Evolutionary conservation across 345 rosid genomes (phyloP).

Genomic region (Arabidopsis arenosa): DNA sequence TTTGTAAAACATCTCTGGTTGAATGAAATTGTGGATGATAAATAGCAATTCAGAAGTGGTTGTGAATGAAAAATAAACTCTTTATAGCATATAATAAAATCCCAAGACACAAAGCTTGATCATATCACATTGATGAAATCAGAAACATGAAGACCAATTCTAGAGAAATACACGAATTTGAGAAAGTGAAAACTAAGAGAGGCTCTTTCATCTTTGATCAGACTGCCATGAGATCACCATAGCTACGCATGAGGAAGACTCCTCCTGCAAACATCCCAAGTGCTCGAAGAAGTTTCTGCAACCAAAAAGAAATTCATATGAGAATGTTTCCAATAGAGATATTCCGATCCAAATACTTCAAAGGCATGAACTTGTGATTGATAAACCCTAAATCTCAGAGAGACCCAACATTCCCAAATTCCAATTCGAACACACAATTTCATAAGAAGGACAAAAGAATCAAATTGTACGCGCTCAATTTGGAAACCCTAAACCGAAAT

Average conservation of each 20-base stretch:
- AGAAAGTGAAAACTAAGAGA: constrained; percentile 17
- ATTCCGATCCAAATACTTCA: not conserved
- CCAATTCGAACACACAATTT: too few relatives aligned
- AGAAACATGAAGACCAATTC: constrained; percentile 5
- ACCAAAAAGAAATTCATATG: not conserved
- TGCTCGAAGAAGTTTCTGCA: constrained; percentile 81
- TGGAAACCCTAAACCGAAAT: not conserved
- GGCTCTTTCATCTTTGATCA: constrained; percentile 24
- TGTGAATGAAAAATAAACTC: not conserved
- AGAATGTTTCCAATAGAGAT: not conserved
- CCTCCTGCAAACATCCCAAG: constrained; percentile 79
- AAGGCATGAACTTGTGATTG: not conserved
- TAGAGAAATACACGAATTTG: constrained; percentile 8
- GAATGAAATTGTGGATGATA: not conserved
- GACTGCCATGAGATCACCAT: constrained; percentile 86
- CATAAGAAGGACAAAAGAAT: not conserved
- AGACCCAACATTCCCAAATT: constrained; percentile 8
- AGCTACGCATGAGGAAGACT: constrained; percentile 77
- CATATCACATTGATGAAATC: constrained; percentile 9
- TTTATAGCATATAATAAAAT: constrained; percentile 1
- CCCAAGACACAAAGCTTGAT: constrained; percentile 12
- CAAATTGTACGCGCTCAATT: not conserved
- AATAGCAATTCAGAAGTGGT: not conserved
- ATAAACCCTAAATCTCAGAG: constrained; percentile 3
- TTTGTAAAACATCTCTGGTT: not conserved